phyloP scores from a whole-genome alignment of 768 basidiomycete species.

The Agrocybe chaxingu region DNA sequence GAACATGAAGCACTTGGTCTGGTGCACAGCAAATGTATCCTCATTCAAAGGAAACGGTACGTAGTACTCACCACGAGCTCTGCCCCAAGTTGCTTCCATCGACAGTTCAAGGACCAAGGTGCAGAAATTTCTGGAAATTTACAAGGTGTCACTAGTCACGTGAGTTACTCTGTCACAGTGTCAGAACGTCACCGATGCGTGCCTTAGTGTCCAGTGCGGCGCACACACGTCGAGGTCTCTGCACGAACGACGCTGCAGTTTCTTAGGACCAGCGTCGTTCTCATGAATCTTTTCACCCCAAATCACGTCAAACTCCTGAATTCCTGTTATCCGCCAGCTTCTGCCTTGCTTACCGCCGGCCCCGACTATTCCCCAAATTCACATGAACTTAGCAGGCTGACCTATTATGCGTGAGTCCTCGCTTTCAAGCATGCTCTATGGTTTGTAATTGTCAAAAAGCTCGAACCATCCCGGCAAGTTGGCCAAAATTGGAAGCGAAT shows the following conservation, averaged over 20 bases:
- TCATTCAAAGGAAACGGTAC: slow-evolving; percentile 25
- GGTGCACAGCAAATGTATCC: slow-evolving; percentile 57
- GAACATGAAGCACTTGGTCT: slow-evolving; percentile 45
- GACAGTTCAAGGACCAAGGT: too few species aligned
- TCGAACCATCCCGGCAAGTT: slow-evolving; percentile 81
- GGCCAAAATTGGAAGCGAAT: slow-evolving; percentile 68
- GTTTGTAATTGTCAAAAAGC: slow-evolving; percentile 21
- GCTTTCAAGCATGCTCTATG: background rate
- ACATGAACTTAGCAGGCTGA: slow-evolving; percentile 81
- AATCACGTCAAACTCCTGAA: slow-evolving; percentile 82
- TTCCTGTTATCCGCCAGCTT: slow-evolving; percentile 82
- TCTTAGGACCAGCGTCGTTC: slow-evolving; percentile 2
- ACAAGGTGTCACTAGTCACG: too few species aligned
- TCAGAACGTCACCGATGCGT: too few species aligned
- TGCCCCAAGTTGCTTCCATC: too few species aligned
- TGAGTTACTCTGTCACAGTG: too few species aligned
- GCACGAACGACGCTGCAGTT: slow-evolving; percentile 3
- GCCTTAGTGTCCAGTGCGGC: too few species aligned
- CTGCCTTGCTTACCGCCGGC: slow-evolving; percentile 68
- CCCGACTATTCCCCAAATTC: slow-evolving; percentile 79
- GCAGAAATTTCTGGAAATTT: too few species aligned
- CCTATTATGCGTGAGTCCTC: slow-evolving; percentile 67
- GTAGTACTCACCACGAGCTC: slow-evolving; percentile 18
- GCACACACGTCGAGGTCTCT: slow-evolving; percentile 8
- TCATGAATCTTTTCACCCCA: slow-evolving; percentile 77